Percentiles rank a stretch among this genome's conserved stretches.
These are phyloP conservation scores for Ceratocystis colombiana DNA, from an alignment of 2,329 filamentous ascomycete species.

Conservation along the genomic window DNA sequence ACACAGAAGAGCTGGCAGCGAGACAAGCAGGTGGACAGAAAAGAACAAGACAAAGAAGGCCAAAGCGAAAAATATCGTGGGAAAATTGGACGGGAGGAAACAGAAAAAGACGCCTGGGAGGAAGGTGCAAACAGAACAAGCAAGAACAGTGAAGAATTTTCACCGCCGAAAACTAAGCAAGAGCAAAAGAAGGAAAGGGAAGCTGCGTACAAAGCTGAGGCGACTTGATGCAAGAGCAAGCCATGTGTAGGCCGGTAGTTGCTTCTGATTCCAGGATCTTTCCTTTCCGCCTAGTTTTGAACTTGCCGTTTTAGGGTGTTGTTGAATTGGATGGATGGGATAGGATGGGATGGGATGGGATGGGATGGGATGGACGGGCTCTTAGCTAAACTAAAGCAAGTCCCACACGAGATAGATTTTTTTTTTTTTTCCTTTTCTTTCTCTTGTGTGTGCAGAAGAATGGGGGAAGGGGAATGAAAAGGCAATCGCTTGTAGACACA, in stretches of 20 bases:
- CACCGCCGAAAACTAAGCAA: conserved; percentile 6
- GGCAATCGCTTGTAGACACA: not conserved
- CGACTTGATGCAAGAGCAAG: conserved; percentile 4
- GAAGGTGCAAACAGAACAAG: not conserved
- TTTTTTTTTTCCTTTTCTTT: not conserved
- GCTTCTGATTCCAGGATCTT: conserved; percentile 35
- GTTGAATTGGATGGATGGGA: not conserved
- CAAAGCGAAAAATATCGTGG: not conserved
- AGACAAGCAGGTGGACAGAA: not conserved
- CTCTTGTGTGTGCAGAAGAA: not conserved
- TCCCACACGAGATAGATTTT: conserved; percentile 6
- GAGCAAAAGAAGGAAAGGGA: conserved; percentile 12
- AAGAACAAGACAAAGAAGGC: not conserved
- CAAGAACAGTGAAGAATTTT: conserved; percentile 17
- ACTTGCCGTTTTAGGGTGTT: conserved; percentile 12
- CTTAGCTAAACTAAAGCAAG: not conserved
- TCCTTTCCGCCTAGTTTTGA: conserved; percentile 37
- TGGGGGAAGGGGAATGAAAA: not conserved
- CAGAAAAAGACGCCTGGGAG: not conserved
- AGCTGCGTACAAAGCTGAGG: conserved; percentile 12
- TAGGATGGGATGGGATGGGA: not conserved
- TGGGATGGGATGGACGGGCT: not conserved
- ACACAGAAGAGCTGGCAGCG: not conserved
- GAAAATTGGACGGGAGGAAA: not conserved
- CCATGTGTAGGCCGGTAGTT: conserved; percentile 14